Evolutionary conservation across 139 green algal species (phyloP).

Genomic region (Micractinium sp.): DNA sequence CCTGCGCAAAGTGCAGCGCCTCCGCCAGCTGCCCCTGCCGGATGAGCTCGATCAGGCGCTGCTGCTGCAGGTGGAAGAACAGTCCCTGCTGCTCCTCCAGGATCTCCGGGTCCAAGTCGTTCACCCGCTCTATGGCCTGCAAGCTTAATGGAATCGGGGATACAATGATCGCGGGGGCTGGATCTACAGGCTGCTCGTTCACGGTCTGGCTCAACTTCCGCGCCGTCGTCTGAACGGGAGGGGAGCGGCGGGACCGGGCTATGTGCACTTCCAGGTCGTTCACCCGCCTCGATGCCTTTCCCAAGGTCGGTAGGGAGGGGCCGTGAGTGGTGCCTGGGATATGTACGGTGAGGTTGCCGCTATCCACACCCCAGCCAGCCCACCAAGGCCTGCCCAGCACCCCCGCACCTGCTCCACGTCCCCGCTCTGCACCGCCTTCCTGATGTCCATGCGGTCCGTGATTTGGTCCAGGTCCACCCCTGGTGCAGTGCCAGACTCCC

Average conservation of each 20-base stretch:
- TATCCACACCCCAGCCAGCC: too few species aligned
- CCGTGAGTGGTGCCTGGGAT: too few species aligned
- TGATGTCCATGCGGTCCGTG: slow-evolving; percentile 90
- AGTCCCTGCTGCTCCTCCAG: slow-evolving; percentile 85
- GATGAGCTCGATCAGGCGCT: slow-evolving; percentile 97
- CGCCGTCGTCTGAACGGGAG: too few species aligned
- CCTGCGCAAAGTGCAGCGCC: slow-evolving; percentile 89
- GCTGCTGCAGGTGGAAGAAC: slow-evolving; percentile 97
- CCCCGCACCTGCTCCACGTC: slow-evolving; percentile 21
- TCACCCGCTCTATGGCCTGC: slow-evolving; percentile 85
- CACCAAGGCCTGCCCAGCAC: not conserved
- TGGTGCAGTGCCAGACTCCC: slow-evolving; percentile 81
- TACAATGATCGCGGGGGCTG: too few species aligned
- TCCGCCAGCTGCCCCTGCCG: slow-evolving; percentile 73
- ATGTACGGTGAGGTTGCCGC: too few species aligned
- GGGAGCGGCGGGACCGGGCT: too few species aligned
- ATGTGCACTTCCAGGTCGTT: too few species aligned
- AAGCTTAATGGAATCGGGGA: too few species aligned
- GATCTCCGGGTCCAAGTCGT: slow-evolving; percentile 66
- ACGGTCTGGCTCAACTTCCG: too few species aligned
- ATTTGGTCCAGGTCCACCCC: slow-evolving; percentile 82
- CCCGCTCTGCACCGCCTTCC: slow-evolving; percentile 79
- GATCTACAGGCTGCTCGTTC: too few species aligned
- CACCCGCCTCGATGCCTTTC: too few species aligned
- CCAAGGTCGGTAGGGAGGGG: too few species aligned